Percentiles rank a stretch among this genome's conserved stretches.
Evolutionary conservation across 2,329 filamentous ascomycete species (phyloP).

Genomic region (Colletotrichum orchidophilum): DNA sequence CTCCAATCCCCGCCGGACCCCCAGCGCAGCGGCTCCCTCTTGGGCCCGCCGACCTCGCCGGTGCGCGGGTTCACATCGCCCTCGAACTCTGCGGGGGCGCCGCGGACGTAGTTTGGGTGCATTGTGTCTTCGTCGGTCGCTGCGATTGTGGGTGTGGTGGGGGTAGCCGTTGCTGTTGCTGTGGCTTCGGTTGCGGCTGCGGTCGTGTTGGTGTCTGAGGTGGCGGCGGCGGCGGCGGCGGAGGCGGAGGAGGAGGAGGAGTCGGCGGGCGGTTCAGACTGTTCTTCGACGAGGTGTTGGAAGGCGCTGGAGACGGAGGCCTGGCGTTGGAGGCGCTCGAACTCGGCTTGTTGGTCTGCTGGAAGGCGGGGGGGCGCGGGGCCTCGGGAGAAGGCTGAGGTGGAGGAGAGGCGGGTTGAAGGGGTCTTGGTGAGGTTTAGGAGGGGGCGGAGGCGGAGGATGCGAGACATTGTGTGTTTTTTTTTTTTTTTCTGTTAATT

Average conservation of each 20-base stretch:
- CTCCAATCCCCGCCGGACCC: constrained; percentile 82
- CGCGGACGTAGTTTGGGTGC: constrained; percentile 75
- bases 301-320: constrained; percentile 58
- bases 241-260: constrained; percentile 38
- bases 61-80: constrained; percentile 93
- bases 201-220: constrained; percentile 37
- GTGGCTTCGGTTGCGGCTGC: constrained; percentile 34
- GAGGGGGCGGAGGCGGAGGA: constrained; percentile 35
- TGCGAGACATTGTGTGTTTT: constrained; percentile 38
- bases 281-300: constrained; percentile 38
- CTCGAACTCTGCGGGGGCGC: constrained; percentile 89
- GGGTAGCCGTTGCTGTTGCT: constrained; percentile 25
- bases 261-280: constrained; percentile 35
- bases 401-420: constrained; percentile 31
- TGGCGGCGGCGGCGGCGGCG: constrained; percentile 35
- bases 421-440: constrained; percentile 22
- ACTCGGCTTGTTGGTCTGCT: constrained; percentile 87
- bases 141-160: constrained; percentile 38
- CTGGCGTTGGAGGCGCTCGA: constrained; percentile 82
- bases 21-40: constrained; percentile 96
- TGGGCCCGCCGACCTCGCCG: constrained; percentile 94
- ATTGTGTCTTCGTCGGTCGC: constrained; percentile 55
- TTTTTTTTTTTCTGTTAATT: not conserved
- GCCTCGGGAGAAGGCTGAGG: constrained; percentile 55
- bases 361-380: constrained; percentile 88